Evolutionary conservation across 2,329 filamentous ascomycete genomes (phyloP).

Genomic region (Grosmannia serpens): DNA sequence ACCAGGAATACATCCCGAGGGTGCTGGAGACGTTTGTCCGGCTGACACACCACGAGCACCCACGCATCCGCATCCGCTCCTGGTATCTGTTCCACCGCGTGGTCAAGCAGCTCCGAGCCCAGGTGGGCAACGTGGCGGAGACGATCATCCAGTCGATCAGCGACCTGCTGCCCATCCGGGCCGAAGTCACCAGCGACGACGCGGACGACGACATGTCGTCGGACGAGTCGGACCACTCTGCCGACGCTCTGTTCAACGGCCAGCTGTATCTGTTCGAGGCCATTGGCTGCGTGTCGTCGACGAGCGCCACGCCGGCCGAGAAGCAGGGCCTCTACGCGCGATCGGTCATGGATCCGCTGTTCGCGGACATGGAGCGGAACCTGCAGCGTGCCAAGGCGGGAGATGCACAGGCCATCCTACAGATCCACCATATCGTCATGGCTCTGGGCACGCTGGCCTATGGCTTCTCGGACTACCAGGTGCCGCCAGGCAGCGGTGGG

Average conservation of each 20-base stretch:
- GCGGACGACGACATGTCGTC: conserved; percentile 90
- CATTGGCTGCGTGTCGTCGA: conserved; percentile 84
- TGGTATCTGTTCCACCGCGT: conserved; percentile 97
- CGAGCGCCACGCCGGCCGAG: conserved; percentile 60
- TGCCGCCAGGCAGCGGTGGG: neutral
- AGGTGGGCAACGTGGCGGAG: conserved; percentile 82
- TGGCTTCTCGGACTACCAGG: conserved; percentile 84
- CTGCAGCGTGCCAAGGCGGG: conserved; percentile 65
- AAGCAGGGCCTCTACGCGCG: conserved; percentile 82
- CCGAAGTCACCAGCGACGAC: conserved; percentile 69
- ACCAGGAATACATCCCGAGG: conserved; percentile 68
- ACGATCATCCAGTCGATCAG: conserved; percentile 83
- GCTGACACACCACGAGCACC: conserved; percentile 77
- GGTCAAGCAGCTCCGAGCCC: conserved; percentile 72
- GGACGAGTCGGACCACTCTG: conserved; percentile 78
- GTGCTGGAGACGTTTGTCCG: conserved; percentile 87
- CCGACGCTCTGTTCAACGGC: conserved; percentile 81
- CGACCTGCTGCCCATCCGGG: conserved; percentile 81
- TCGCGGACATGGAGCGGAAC: conserved; percentile 76
- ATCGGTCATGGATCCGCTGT: conserved; percentile 80
- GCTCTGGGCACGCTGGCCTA: conserved; percentile 85
- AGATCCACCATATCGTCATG: conserved; percentile 95
- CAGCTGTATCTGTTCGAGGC: conserved; percentile 93
- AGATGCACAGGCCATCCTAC: conserved; percentile 70
- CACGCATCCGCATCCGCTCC: conserved; percentile 77